phyloP scores from a whole-genome alignment of 2,329 filamentous ascomycete species.

The Pseudogymnoascus sp. region DNA sequence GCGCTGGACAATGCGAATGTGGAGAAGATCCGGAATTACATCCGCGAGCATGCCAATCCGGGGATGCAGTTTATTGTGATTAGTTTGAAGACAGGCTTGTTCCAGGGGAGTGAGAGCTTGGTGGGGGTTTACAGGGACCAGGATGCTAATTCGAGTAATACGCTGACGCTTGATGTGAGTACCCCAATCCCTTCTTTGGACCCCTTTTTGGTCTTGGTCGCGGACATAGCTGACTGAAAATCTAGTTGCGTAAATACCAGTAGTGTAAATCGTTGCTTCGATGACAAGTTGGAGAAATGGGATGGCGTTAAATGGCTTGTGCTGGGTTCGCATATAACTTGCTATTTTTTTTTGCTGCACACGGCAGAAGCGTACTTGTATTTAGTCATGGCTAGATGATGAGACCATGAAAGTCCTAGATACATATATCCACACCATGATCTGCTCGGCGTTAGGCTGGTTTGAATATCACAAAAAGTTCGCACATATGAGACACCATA shows the following conservation, averaged over 20 bases:
- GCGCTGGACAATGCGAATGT: constrained; percentile 98
- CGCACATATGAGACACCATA: background rate
- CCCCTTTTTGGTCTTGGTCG: background rate
- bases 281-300: background rate
- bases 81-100: constrained; percentile 87
- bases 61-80: constrained; percentile 99
- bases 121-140: constrained; percentile 96
- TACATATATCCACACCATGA: background rate
- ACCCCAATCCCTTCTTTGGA: background rate
- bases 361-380: background rate
- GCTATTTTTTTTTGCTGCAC: background rate
- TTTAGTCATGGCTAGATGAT: background rate
- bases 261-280: background rate
- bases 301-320: background rate
- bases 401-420: background rate
- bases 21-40: constrained; percentile 92
- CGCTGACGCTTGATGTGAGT: constrained; percentile 91
- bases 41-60: constrained; percentile 84
- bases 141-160: constrained; percentile 82
- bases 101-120: constrained; percentile 92
- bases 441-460: background rate
- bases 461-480: background rate
- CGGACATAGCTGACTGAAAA: background rate
- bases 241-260: constrained; percentile 12
- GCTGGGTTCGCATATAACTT: background rate